Percentiles rank a stretch among this genome's conserved stretches.
These are phyloP conservation scores for Arthrobotrys entomopaga DNA, from an alignment of 2,329 filamentous ascomycete species.

Conservation along the genomic window DNA sequence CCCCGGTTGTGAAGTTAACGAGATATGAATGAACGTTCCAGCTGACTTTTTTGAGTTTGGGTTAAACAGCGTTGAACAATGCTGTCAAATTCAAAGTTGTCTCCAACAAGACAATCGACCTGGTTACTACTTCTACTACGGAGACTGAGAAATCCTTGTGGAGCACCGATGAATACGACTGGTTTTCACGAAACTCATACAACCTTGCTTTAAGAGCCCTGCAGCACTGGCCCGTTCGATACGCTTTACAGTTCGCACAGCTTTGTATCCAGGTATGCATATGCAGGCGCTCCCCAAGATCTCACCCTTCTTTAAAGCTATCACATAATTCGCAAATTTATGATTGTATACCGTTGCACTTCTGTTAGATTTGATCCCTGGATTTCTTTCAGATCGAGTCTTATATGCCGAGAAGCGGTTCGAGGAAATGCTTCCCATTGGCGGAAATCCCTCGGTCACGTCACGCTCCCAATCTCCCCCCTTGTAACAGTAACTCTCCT, in stretches of 20 bases:
- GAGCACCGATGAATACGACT: conserved; percentile 75
- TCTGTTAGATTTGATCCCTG: conserved; percentile 62
- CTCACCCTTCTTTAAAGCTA: neutral
- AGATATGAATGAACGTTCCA: conserved; percentile 36
- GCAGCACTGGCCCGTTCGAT: conserved; percentile 68
- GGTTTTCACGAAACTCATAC: conserved; percentile 85
- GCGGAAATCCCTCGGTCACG: conserved; percentile 58
- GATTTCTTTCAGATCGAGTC: too few species aligned
- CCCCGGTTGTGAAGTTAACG: too few species aligned
- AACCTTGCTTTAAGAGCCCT: conserved; percentile 71
- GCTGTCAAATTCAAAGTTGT: conserved; percentile 62
- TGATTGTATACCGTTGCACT: conserved; percentile 62
- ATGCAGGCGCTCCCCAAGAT: conserved; percentile 60
- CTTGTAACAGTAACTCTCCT: neutral
- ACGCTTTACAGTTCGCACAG: conserved; percentile 68
- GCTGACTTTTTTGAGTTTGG: conserved; percentile 2
- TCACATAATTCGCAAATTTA: conserved; percentile 10
- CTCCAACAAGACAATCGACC: too few species aligned
- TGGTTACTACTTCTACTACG: conserved; percentile 13
- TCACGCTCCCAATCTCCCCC: neutral
- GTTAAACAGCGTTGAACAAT: conserved; percentile 64
- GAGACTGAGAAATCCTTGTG: conserved; percentile 64
- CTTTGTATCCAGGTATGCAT: conserved; percentile 69
- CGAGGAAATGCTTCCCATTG: conserved; percentile 49
- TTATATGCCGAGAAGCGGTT: neutral